phyloP scores from a whole-genome alignment of 2,329 filamentous ascomycete genomes.

The Arthroderma sp. region DNA sequence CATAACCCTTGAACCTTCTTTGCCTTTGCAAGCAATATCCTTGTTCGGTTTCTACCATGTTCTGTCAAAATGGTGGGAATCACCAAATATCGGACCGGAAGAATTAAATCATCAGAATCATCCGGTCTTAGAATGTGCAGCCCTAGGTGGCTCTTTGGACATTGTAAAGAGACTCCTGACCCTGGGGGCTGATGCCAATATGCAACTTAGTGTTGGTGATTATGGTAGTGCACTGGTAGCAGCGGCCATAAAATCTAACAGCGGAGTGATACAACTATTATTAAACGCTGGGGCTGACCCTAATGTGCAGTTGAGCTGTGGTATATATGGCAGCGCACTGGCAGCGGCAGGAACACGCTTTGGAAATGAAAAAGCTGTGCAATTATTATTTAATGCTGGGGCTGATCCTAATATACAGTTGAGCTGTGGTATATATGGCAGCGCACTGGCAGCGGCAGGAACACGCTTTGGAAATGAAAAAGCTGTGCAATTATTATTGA shows the following conservation, averaged over 20 bases:
- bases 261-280: not conserved
- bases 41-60: not conserved
- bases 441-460: not conserved
- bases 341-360: too few relatives aligned
- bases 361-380: not conserved
- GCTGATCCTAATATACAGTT: conserved; percentile 4
- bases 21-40: not conserved
- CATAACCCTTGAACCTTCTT: not conserved
- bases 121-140: not conserved
- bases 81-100: not conserved
- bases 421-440: not conserved
- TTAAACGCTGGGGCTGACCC: not conserved
- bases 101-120: not conserved
- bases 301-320: not conserved
- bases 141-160: not conserved
- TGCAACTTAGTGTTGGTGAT: not conserved
- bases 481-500: conserved; percentile 8
- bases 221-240: not conserved
- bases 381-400: conserved; percentile 6
- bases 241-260: not conserved
- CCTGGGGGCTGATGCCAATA: not conserved
- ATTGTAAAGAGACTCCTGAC: conserved; percentile 1
- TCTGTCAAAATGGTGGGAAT: not conserved
- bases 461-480: not conserved
- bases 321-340: not conserved